Evolutionary conservation across 306 rosid genomes (phyloP), one percentile per base, ranked within the genome.

Genomic region (Lagenaria siceraria): DNA sequence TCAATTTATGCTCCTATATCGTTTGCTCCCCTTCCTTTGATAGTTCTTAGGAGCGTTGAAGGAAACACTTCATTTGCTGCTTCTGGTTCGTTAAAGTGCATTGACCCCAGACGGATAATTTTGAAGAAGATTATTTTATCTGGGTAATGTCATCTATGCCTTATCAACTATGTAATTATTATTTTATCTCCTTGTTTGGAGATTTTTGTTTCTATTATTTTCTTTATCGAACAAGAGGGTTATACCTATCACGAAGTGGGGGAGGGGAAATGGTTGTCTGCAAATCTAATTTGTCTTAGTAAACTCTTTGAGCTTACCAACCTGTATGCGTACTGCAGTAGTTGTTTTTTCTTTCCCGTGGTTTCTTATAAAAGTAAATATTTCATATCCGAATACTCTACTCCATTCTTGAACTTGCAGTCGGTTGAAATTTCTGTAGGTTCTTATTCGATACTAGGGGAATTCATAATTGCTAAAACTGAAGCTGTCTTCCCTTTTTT

Each of bases 1-100:
- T 92, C 99, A 55, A 81, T 92, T 65, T 95, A 86, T 82, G 99
- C 97, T 62, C 97, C 99, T 48, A 84, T 95, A 80, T 89, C 97
- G 19, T 92, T 95, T 81, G 96, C 96, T 63, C 87, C 92, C 27
- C 92, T 90, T 89, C 97, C 99, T 66, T 58, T 91, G 42, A 84
- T 95, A 85, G 86, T 87, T 71, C 83, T 95, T 56, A 92, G 86
- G 85, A 82, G 78, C 78, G 74, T 77, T 77, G 86, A 79, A 78
- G 92, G 82, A 19, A 63, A 83, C 24, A 86, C 87, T 79, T 78
- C 81, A 24, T 89, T 95, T 77, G 93, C 88, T 79, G 99, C 97
- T 63, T 88, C 90, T 76, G 99, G 99, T 81, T 85, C 97, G 17
- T 86, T 95, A 60, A 89, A 83, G 88, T 78, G 96, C 66, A 83